A percentile compares a stretch with the other conserved stretches of the same genome.
These are phyloP conservation scores for Syncephalastrum racemosum DNA, from an alignment of 371 early-diverging fungal genomes.

Conservation along the genomic window DNA sequence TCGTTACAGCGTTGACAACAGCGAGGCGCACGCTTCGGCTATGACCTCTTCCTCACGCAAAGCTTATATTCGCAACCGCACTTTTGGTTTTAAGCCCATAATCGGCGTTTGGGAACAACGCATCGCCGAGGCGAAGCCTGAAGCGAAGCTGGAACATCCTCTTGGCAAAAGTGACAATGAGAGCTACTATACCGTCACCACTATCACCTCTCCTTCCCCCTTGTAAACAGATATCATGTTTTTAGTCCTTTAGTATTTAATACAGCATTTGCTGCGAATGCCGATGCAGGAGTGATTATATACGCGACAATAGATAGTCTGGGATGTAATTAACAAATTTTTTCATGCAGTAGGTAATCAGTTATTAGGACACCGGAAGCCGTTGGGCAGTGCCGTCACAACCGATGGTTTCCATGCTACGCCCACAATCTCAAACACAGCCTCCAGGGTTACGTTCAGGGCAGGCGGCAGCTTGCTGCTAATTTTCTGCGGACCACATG, in stretches of 20 bases:
- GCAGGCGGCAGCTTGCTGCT: conserved; percentile 15
- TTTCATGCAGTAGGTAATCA: neutral
- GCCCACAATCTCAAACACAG: conserved; percentile 33
- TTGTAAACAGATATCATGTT: too few species aligned
- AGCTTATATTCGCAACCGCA: conserved; percentile 16
- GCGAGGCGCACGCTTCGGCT: neutral
- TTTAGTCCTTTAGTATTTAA: too few species aligned
- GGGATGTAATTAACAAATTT: too few species aligned
- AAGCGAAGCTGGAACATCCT: too few species aligned
- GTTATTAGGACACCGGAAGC: conserved; percentile 29
- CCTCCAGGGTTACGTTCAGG: conserved; percentile 29
- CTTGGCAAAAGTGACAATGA: too few species aligned
- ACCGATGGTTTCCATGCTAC: conserved; percentile 36
- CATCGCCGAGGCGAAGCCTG: conserved; percentile 7
- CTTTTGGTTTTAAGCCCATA: conserved; percentile 18
- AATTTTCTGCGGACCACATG: conserved; percentile 16
- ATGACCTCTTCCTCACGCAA: conserved; percentile 1
- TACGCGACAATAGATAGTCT: too few species aligned
- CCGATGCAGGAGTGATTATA: too few species aligned
- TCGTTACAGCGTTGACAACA: conserved; percentile 10
- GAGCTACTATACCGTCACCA: too few species aligned
- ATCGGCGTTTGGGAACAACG: conserved; percentile 20
- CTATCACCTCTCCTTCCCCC: too few species aligned
- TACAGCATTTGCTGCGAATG: too few species aligned
- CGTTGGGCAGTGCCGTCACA: conserved; percentile 25